Conservation (phyloP, 306 rosid species). For the Geum urbanum region DNA sequence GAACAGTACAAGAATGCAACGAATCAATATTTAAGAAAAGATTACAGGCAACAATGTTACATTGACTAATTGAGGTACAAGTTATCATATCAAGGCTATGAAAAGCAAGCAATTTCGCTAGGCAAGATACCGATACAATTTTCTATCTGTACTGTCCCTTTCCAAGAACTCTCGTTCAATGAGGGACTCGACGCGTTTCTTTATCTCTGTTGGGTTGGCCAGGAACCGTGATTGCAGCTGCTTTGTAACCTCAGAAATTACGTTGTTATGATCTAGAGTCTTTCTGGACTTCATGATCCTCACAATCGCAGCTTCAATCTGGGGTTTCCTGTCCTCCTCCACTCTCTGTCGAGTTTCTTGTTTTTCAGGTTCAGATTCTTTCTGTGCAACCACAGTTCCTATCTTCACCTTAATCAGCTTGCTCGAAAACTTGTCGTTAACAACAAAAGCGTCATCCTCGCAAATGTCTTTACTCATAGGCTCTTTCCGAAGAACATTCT, state of each 20-base stretch:
- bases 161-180: constrained; percentile 86
- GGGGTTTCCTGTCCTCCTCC: constrained; percentile 83
- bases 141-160: constrained; percentile 62
- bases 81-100: constrained; percentile 17
- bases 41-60: constrained; percentile 17
- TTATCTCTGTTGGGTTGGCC: constrained; percentile 68
- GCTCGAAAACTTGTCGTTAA: constrained; percentile 68
- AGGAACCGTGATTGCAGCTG: constrained; percentile 71
- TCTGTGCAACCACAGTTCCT: constrained; percentile 81
- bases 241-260: constrained; percentile 78
- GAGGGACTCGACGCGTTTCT: constrained; percentile 82
- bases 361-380: constrained; percentile 79
- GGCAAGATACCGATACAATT: constrained; percentile 64
- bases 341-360: constrained; percentile 80
- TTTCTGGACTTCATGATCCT: constrained; percentile 86
- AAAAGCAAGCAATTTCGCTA: constrained; percentile 7
- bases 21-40: constrained; percentile 23
- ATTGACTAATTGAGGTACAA: constrained; percentile 31
- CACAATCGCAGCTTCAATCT: constrained; percentile 78
- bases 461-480: constrained; percentile 82
- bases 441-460: constrained; percentile 62
- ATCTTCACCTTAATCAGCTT: constrained; percentile 76
- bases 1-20: constrained; percentile 11
- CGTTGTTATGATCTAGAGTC: constrained; percentile 66
- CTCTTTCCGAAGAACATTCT: constrained; percentile 75